A percentile compares a stretch with the other conserved stretches of the same genome.
Conservation (phyloP, 2,329 filamentous ascomycete genomes). For the Claviceps pazoutovae region DNA sequence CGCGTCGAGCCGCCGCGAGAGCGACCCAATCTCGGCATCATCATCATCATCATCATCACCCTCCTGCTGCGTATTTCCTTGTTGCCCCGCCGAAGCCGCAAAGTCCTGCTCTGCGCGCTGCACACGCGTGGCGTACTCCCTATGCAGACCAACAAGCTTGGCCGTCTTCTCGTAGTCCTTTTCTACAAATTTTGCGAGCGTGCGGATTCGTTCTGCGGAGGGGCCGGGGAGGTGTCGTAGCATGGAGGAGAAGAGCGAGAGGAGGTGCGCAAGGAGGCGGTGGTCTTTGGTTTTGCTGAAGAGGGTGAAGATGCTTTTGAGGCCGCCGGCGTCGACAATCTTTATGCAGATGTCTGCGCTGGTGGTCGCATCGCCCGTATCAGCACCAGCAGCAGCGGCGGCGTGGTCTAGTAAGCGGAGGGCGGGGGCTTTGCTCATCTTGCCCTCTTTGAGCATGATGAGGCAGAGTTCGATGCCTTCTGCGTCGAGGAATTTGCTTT, state of each 20-base stretch:
- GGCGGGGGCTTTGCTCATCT: constrained; percentile 64
- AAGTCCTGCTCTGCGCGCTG: constrained; percentile 42
- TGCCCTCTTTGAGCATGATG: constrained; percentile 83
- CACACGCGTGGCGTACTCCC: constrained; percentile 52
- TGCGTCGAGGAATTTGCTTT: constrained; percentile 69
- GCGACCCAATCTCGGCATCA: constrained; percentile 55
- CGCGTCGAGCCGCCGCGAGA: constrained; percentile 64
- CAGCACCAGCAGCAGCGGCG: constrained; percentile 24
- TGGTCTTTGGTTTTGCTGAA: constrained; percentile 74
- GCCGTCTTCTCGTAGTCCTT: constrained; percentile 79
- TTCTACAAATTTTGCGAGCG: constrained; percentile 88
- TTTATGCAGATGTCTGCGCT: constrained; percentile 54
- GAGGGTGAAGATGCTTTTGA: constrained; percentile 73
- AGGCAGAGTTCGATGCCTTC: constrained; percentile 86
- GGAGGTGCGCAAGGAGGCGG: constrained; percentile 60
- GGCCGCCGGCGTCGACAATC: constrained; percentile 67
- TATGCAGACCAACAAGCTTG: constrained; percentile 56
- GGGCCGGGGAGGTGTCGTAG: constrained; percentile 66
- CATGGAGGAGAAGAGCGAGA: constrained; percentile 74
- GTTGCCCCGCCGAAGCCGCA: background rate
- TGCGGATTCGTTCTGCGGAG: constrained; percentile 64
- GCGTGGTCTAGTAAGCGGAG: constrained; percentile 78
- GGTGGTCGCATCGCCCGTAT: constrained; percentile 1
- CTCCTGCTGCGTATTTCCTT: background rate
- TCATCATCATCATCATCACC: constrained; percentile 17